Percentiles rank a stretch among this genome's conserved stretches.
Evolutionary conservation across 176 grass and related monocot species (phyloP).

Genomic region (Luzula sylvatica): DNA sequence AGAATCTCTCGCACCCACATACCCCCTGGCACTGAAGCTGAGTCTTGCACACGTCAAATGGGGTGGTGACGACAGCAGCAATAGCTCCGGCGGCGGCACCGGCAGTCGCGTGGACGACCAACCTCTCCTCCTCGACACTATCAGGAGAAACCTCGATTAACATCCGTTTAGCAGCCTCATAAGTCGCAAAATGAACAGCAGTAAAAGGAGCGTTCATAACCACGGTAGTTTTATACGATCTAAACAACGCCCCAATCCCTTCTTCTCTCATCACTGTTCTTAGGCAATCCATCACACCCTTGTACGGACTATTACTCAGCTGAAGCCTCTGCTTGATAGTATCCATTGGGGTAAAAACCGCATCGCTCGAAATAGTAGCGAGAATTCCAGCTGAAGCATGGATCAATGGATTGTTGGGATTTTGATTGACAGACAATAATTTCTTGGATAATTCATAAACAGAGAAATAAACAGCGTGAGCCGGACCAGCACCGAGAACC

Average conservation of each 20-base stretch:
- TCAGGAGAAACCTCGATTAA: conserved; percentile 42
- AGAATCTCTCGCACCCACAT: conserved; percentile 73
- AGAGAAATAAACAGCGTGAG: conserved; percentile 89
- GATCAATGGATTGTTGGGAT: conserved; percentile 58
- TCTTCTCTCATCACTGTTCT: conserved; percentile 60
- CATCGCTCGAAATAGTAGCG: conserved; percentile 68
- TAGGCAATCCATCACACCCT: conserved; percentile 56
- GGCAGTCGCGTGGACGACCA: conserved; percentile 66
- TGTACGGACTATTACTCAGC: conserved; percentile 79
- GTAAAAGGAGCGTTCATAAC: conserved; percentile 89
- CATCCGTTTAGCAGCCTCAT: conserved; percentile 73
- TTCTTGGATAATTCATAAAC: conserved; percentile 76
- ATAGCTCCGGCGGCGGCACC: conserved; percentile 67
- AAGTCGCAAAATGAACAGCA: conserved; percentile 70
- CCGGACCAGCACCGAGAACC: conserved; percentile 70
- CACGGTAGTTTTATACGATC: conserved; percentile 65
- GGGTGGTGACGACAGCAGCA: conserved; percentile 52
- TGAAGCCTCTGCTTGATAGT: conserved; percentile 91
- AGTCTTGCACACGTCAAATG: conserved; percentile 81
- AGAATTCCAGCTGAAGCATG: conserved; percentile 70
- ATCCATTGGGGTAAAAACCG: conserved; percentile 87
- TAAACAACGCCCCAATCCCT: conserved; percentile 50
- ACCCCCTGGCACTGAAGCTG: conserved; percentile 96
- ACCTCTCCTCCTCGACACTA: conserved; percentile 45
- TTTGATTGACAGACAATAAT: conserved; percentile 34